phyloP scores from a whole-genome alignment of 2,329 filamentous ascomycete species.

The Leptographium lundbergii region DNA sequence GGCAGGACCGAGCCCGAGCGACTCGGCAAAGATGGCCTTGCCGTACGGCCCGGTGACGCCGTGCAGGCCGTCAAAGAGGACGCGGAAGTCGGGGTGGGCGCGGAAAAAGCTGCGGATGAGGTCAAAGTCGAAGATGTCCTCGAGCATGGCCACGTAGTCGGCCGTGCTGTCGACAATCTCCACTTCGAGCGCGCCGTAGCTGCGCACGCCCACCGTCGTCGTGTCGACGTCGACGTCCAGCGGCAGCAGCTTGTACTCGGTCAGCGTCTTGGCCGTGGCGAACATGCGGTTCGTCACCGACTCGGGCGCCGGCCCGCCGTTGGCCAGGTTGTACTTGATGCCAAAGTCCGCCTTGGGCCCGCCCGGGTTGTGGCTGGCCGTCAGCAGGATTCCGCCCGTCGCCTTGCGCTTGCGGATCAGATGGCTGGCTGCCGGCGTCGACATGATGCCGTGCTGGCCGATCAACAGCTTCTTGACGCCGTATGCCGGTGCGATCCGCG shows the following conservation, averaged over 20 bases:
- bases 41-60: slow-evolving; percentile 96
- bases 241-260: slow-evolving; percentile 81
- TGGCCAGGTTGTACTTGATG: slow-evolving; percentile 98
- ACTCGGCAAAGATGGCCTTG: slow-evolving; percentile 85
- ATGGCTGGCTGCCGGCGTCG: slow-evolving; percentile 91
- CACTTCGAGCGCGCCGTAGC: slow-evolving; percentile 77
- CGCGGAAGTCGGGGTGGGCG: slow-evolving; percentile 81
- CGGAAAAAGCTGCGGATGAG: slow-evolving; percentile 90
- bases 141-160: slow-evolving; percentile 91
- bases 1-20: slow-evolving; percentile 64
- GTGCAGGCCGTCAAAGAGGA: slow-evolving; percentile 87
- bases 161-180: slow-evolving; percentile 88
- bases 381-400: slow-evolving; percentile 91
- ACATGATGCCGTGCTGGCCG: slow-evolving; percentile 91
- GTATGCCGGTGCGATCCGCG: slow-evolving; percentile 92
- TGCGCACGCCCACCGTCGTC: slow-evolving; percentile 66
- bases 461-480: slow-evolving; percentile 98
- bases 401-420: slow-evolving; percentile 89
- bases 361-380: slow-evolving; percentile 95
- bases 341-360: slow-evolving; percentile 92
- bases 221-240: slow-evolving; percentile 74
- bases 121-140: slow-evolving; percentile 96
- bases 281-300: slow-evolving; percentile 97
- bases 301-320: slow-evolving; percentile 91
- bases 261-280: slow-evolving; percentile 78